Evolutionary conservation across 331 rosid species (phyloP).

Genomic region (Arachis monticola): DNA sequence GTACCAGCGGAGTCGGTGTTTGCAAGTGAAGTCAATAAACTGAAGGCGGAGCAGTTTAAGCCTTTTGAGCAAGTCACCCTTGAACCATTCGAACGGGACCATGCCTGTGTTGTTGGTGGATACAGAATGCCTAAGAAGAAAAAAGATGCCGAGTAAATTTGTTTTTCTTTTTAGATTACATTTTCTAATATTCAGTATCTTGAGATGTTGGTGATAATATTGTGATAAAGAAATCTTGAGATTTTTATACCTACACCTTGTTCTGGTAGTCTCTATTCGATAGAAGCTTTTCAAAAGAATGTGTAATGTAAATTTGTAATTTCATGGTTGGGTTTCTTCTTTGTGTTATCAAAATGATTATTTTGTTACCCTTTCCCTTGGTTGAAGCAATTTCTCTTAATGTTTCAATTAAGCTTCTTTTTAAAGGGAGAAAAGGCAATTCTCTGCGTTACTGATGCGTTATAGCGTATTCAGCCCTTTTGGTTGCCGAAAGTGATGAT

Average conservation of each 20-base stretch:
- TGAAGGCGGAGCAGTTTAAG: slow-evolving; percentile 68
- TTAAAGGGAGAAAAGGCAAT: slow-evolving; percentile 45
- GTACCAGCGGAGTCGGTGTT: slow-evolving; percentile 53
- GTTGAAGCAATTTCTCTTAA: not conserved
- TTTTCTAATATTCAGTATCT: not conserved
- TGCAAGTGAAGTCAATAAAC: slow-evolving; percentile 58
- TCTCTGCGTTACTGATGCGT: slow-evolving; percentile 50
- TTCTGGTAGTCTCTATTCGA: not conserved
- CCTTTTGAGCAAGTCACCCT: slow-evolving; percentile 55
- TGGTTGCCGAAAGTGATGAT: slow-evolving; percentile 51
- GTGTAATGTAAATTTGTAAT: not conserved
- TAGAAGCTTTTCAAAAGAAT: not conserved
- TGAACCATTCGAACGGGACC: slow-evolving; percentile 89
- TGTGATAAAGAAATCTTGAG: not conserved
- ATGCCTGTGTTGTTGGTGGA: slow-evolving; percentile 88
- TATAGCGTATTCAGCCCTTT: slow-evolving; percentile 49
- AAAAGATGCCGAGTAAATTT: slow-evolving; percentile 51
- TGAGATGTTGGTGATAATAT: not conserved
- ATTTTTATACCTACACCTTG: not conserved
- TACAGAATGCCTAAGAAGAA: slow-evolving; percentile 78
- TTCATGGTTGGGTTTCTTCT: too few species aligned
- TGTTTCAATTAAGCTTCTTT: too few species aligned
- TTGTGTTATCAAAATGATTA: too few species aligned
- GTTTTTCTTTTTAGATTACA: too few species aligned
- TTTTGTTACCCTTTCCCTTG: not conserved